Percentiles rank a stretch among this genome's conserved stretches.
These are phyloP conservation scores for Saccharomycopsis synnaedendra DNA, from an alignment of 805 yeast species.

Conservation along the genomic window DNA sequence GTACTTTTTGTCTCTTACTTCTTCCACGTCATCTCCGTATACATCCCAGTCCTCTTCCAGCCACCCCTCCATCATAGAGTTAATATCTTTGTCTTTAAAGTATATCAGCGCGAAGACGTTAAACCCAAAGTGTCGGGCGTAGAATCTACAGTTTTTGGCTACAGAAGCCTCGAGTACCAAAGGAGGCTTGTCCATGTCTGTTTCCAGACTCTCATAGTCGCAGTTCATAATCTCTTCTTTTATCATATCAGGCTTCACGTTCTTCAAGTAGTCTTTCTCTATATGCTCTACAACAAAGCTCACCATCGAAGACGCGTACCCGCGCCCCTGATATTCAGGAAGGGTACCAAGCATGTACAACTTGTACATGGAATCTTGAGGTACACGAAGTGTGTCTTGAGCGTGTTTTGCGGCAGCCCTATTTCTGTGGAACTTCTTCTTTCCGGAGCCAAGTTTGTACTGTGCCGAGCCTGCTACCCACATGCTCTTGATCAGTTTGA, in stretches of 20 bases:
- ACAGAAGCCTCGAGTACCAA: conserved; percentile 9
- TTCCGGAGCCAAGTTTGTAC: background rate
- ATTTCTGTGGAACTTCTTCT: background rate
- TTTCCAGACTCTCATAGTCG: background rate
- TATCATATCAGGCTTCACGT: background rate
- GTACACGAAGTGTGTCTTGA: background rate
- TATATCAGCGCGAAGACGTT: conserved; percentile 7
- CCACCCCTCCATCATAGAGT: background rate
- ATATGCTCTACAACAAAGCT: conserved; percentile 1
- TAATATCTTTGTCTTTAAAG: background rate
- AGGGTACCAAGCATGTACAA: conserved; percentile 6
- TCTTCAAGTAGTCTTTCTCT: conserved; percentile 1
- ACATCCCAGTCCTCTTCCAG: background rate
- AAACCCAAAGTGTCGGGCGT: conserved; percentile 3
- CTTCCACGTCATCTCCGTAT: conserved; percentile 1
- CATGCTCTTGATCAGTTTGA: background rate
- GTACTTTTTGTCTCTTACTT: conserved; percentile 1
- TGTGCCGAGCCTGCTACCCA: background rate
- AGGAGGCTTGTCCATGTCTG: conserved; percentile 1
- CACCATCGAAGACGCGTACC: conserved; percentile 3
- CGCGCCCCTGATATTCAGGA: conserved; percentile 8
- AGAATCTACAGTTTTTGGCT: background rate
- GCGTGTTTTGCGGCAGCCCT: background rate
- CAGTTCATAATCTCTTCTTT: conserved; percentile 3
- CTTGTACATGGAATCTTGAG: background rate